Evolutionary conservation across 345 rosid genomes (phyloP), one percentile per base, ranked within the genome.

Genomic region (Garcia nutans): DNA sequence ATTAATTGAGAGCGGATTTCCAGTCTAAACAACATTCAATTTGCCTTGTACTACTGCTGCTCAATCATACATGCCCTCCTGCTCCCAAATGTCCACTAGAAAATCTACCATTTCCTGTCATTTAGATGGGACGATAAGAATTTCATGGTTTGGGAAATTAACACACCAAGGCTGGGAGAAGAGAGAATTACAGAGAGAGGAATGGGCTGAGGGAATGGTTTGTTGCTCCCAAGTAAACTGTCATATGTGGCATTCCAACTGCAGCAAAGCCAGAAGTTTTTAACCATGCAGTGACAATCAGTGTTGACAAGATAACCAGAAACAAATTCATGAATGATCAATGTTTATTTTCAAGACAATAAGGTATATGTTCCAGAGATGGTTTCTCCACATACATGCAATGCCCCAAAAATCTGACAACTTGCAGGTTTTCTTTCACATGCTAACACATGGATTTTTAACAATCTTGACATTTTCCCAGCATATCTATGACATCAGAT

Each of bases 81-180:
- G 94, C 81, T 94, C 98, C 96, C 98, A 94, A 24, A 84, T 45
- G 84, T 94, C 96, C 70, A 94, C 96, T 19, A 94, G 93, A 86
- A 92, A 94, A 83, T 92, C 97, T 45, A 90, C 91, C 98, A 94
- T 94, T 85, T 92, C 98, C 98, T 93, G 89, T 42, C 74, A 74
- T 70, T 65, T 55, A 70, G 10, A 54, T 15, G 20, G n/a, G 74
- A 70, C 57, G 8, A 15, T 1, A 3, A 37, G 50, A 44, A 55
- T 77, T 66, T 15, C 49, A 47, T 16, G 22, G 41, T 58, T 31
- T 52, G 13, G 19, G 11, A 26, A 1, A 33, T 37, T 15, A 73
- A 49, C 20, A 20, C 8, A 2, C 2, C 42, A 10, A 5, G 20
- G 3, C 17, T 11, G 7, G 10, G 45, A 28, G 28, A 60, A 72